These are phyloP conservation scores for Diaporthe velutina DNA, from an alignment of 2,329 filamentous ascomycete species.

Conservation along the genomic window DNA sequence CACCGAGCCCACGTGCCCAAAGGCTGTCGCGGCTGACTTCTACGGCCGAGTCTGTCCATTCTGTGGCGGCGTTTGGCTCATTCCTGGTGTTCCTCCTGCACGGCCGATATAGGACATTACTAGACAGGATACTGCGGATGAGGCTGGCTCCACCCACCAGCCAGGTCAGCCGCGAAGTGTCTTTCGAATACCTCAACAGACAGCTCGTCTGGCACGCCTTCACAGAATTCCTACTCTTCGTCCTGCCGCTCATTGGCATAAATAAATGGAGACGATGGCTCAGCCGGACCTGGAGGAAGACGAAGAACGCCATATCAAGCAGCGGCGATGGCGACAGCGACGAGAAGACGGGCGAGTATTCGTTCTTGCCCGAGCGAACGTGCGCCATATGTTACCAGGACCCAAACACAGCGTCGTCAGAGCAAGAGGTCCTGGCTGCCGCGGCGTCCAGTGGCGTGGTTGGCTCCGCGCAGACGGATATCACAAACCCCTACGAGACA, in stretches of 20 bases:
- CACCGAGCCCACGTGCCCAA: slow-evolving; percentile 63
- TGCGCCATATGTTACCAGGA: slow-evolving; percentile 98
- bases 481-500: slow-evolving; percentile 96
- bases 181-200: slow-evolving; percentile 96
- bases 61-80: slow-evolving; percentile 83
- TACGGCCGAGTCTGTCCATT: slow-evolving; percentile 79
- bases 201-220: slow-evolving; percentile 99
- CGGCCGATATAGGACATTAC: slow-evolving; percentile 89
- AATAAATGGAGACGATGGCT: slow-evolving; percentile 93
- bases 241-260: slow-evolving; percentile 96
- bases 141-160: slow-evolving; percentile 87
- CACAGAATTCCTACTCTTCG: slow-evolving; percentile 97
- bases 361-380: slow-evolving; percentile 90
- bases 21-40: slow-evolving; percentile 78
- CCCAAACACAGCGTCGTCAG: slow-evolving; percentile 82
- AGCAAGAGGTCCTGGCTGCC: slow-evolving; percentile 79
- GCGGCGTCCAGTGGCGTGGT: slow-evolving; percentile 81
- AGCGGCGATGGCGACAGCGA: slow-evolving; percentile 46
- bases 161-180: slow-evolving; percentile 90
- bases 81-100: slow-evolving; percentile 94
- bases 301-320: slow-evolving; percentile 73
- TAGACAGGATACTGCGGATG: slow-evolving; percentile 87
- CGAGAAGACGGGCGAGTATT: slow-evolving; percentile 78
- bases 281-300: slow-evolving; percentile 86
- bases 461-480: slow-evolving; percentile 89